Base-by-base conservation (phyloP, 257 asterid genomes). In the Solanum pennellii region DNA sequence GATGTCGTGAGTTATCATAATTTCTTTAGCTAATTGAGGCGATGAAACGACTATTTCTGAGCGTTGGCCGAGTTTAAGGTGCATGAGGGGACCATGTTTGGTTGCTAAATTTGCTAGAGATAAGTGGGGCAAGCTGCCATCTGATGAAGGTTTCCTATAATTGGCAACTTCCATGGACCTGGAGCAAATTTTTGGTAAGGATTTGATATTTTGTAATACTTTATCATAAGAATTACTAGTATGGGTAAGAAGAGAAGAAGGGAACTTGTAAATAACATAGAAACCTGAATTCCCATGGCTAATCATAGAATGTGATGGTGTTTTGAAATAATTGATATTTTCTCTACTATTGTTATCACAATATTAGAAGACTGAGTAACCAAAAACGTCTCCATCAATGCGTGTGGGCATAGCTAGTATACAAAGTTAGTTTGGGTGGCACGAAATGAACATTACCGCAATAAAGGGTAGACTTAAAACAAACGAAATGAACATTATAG, bases 71-170 rank as follows among this genome's bases (percentile, higher is more conserved):
- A 90, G 87, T 31, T 88, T 45, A 6, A 90, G 82, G 79, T 86
- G 89, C 90, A 90, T 42, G 15, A 90, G 29, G 12, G 89, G 86
- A 6, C 93, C 94, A 45, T 85, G 90, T 29, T 86, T 90, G 45
- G 69, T 75, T 86, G 90, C 56, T 13, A 91, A 33, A 5, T 68
- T 72, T 7, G 29, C 16, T 18, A 91, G 92, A 6, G 86, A 49
- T 0, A 76, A 85, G 15, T 49, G 59, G 59, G 21, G 59, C 15
- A 49, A 49, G 59, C 3, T 15, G 21, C 59, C 75, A 91, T 25
- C 87, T 90, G 93, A 89, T 86, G 93, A 69, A 91, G 89, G 89
- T 89, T 90, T 77, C 92, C 92, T 29, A 91, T 91, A 12, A 91
- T 1, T n/a, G 93, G 93, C n/a, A 91, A 82, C 83, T 31, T 77